Evolutionary conservation across 768 basidiomycete genomes (phyloP), one percentile per base, ranked within the genome.

Genomic region (Dioszegia crocea): DNA sequence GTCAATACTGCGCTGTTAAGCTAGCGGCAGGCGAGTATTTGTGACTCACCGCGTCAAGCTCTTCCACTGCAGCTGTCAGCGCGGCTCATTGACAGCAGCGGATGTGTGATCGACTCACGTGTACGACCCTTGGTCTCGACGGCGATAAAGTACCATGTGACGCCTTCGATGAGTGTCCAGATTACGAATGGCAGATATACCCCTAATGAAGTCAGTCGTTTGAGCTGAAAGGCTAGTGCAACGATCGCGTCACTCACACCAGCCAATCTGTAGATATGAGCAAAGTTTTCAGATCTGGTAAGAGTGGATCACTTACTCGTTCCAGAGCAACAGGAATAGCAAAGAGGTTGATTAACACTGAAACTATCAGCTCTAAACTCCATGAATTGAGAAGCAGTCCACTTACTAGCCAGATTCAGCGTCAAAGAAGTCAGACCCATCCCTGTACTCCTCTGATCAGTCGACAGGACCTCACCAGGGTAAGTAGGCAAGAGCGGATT

Each of bases 121-220:
- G 77, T 76, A 16, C 73, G 57, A 4, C 77, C 76, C 66, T 69
- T 68, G 16, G 74, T 75, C 49, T 77, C 76, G 16, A 77, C 70
- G 11, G 71, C 73, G 44, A 76, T 60, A 31, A 75, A 61, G 59
- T 68, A 76, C 75, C 75, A 77, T 27, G 67, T 54, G 27, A 50
- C 51, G 8, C 68, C 61, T 60, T 76, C 72, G 36, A 75, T 46
- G 14, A 69, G 24, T 41, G 74, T 74, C 72, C 73, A 75, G n/a
- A 57, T 51, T 33, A 69, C 49, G 54, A 60, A 69, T 16, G 68
- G 68, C 29, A 69, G 58, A 27, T 66, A 69, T 30, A 65, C 62
- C 62, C 65, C 57, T 59, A 40, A 19, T 29, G 14, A 21, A 36
- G 30, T 60, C 27, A 59, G 56, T 36, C 36, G 16, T 38, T 17